phyloP scores from a whole-genome alignment of 306 rosid genomes.

The Cicer pinnatifidum region DNA sequence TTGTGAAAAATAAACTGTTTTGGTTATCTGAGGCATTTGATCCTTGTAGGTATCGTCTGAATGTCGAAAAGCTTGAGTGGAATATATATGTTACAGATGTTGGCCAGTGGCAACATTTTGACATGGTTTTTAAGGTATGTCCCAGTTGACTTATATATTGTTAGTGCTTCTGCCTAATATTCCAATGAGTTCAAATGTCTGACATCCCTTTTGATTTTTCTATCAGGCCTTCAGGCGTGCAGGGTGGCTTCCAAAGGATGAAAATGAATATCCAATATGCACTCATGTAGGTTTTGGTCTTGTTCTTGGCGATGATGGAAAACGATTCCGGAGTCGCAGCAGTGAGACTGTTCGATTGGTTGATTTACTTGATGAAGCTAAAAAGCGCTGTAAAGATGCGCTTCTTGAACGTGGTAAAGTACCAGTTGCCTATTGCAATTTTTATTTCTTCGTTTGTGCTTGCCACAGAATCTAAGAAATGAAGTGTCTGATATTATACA shows the following conservation, averaged over 20 bases:
- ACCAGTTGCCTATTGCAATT: constrained; percentile 17
- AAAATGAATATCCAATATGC: constrained; percentile 58
- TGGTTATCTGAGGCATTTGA: constrained; percentile 39
- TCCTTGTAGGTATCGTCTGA: constrained; percentile 75
- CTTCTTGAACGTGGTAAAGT: constrained; percentile 79
- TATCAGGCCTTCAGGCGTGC: constrained; percentile 80
- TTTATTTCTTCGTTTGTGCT: neutral
- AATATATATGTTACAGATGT: constrained; percentile 58
- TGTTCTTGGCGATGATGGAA: constrained; percentile 92
- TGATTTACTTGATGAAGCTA: constrained; percentile 92
- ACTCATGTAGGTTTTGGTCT: constrained; percentile 92
- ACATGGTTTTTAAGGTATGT: constrained; percentile 79
- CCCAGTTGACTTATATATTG: neutral
- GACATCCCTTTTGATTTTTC: constrained; percentile 6
- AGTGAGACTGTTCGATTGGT: constrained; percentile 55
- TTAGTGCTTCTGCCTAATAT: neutral
- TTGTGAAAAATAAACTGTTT: neutral
- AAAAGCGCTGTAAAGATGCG: constrained; percentile 74
- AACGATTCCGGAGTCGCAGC: constrained; percentile 82
- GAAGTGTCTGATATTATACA: constrained; percentile 26
- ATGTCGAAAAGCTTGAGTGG: constrained; percentile 88
- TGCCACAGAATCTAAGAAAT: neutral
- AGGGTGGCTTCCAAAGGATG: constrained; percentile 81
- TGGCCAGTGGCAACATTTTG: constrained; percentile 34
- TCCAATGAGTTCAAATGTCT: constrained; percentile 10